Conservation (phyloP, 495 filamentous ascomycete species). For the Aspergillus wentii region DNA sequence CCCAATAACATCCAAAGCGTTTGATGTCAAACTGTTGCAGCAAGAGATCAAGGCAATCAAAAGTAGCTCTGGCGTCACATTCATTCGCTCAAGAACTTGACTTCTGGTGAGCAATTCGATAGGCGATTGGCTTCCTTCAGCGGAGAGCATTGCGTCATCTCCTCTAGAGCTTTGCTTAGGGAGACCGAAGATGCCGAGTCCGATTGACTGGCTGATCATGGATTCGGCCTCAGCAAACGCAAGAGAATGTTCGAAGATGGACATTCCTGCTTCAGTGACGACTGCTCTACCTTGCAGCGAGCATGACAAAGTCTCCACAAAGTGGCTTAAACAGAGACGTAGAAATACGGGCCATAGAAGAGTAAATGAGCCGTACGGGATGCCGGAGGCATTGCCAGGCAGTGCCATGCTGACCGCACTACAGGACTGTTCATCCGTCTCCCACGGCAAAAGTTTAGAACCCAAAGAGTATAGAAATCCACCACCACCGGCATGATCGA, state of each 20-base stretch:
- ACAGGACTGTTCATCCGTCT: constrained; percentile 65
- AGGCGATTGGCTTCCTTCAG: constrained; percentile 19
- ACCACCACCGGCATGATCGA: constrained; percentile 70
- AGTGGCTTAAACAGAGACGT: constrained; percentile 76
- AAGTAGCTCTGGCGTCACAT: constrained; percentile 85
- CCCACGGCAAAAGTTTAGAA: constrained; percentile 62
- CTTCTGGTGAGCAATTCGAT: constrained; percentile 35
- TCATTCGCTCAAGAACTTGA: constrained; percentile 53
- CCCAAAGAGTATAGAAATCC: constrained; percentile 65
- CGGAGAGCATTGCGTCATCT: constrained; percentile 8
- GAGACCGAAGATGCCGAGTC: constrained; percentile 59
- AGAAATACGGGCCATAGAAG: constrained; percentile 86
- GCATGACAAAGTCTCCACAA: constrained; percentile 80
- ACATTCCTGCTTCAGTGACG: constrained; percentile 89
- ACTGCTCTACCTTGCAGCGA: constrained; percentile 80
- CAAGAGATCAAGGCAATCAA: constrained; percentile 82
- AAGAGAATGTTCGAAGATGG: constrained; percentile 90
- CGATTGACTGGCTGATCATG: constrained; percentile 69
- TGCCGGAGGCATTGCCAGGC: constrained; percentile 35
- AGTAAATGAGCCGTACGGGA: constrained; percentile 66
- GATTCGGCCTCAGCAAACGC: constrained; percentile 96
- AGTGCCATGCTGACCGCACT: constrained; percentile 66
- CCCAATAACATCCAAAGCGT: constrained; percentile 73
- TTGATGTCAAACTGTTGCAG: constrained; percentile 82
- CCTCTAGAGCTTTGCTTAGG: constrained; percentile 29